Percentiles rank a stretch among this genome's conserved stretches.
phyloP scores from a whole-genome alignment of 495 filamentous ascomycete genomes.

The Daldinia grandis region DNA sequence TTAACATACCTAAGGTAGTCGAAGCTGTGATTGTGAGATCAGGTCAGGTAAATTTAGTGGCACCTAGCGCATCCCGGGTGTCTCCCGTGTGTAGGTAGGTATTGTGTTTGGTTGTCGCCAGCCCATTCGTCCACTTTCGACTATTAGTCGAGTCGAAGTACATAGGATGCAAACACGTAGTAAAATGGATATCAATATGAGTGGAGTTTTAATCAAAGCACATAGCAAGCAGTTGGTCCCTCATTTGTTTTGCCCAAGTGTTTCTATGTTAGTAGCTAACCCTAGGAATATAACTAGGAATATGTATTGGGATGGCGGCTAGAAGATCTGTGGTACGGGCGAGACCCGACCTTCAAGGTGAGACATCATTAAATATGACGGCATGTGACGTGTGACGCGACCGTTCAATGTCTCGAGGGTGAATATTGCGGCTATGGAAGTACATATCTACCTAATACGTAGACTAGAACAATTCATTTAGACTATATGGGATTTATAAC shows the following conservation, averaged over 20 bases:
- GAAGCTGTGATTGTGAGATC: neutral
- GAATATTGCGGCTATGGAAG: constrained; percentile 21
- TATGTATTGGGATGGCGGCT: neutral
- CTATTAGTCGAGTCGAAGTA: constrained; percentile 7
- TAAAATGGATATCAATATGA: constrained; percentile 1
- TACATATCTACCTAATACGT: neutral
- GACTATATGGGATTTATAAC: neutral
- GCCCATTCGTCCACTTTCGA: neutral
- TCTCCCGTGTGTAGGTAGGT: neutral
- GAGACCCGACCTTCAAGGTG: constrained; percentile 23
- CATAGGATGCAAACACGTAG: constrained; percentile 1
- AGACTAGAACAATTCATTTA: neutral
- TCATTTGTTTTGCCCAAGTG: neutral
- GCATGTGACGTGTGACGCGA: constrained; percentile 30
- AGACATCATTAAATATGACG: constrained; percentile 33
- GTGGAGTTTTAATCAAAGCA: constrained; percentile 7
- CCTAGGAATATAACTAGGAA: constrained; percentile 1
- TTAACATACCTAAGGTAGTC: neutral
- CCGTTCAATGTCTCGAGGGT: constrained; percentile 14
- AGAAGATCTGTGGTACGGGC: constrained; percentile 27
- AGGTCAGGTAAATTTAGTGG: neutral
- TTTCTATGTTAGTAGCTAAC: constrained; percentile 4
- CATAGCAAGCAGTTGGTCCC: constrained; percentile 6
- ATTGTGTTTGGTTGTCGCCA: constrained; percentile 1
- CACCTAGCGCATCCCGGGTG: constrained; percentile 1